Evolutionary conservation across 768 basidiomycete species (phyloP).

Genomic region (Neoboletus brunneissimus): DNA sequence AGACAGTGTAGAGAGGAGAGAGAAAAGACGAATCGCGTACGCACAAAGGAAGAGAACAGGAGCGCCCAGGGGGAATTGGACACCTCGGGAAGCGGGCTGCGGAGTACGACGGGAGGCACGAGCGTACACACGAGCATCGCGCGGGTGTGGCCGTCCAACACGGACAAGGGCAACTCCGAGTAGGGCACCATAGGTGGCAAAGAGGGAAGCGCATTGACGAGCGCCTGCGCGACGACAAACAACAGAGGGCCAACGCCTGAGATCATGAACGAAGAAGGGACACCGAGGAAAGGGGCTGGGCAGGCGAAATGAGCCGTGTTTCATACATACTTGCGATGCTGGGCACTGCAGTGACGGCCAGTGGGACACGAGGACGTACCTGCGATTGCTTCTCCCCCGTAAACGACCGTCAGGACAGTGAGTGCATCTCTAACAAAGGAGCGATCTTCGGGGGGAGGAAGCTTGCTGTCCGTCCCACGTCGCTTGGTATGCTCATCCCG

Average conservation of each 20-base stretch:
- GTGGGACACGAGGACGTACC: slow-evolving; percentile 49
- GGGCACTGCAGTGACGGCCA: no score
- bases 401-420: slow-evolving; percentile 65
- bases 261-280: slow-evolving; percentile 78
- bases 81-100: slow-evolving; percentile 48
- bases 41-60: slow-evolving; percentile 59
- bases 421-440: slow-evolving; percentile 58
- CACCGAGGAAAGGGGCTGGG: slow-evolving; percentile 33
- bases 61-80: slow-evolving; percentile 41
- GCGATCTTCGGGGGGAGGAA: slow-evolving; percentile 40
- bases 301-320: no score
- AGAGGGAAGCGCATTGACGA: slow-evolving; percentile 58
- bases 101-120: slow-evolving; percentile 64
- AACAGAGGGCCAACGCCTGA: slow-evolving; percentile 58
- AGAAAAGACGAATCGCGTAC: slow-evolving; percentile 20
- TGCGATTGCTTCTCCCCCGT: slow-evolving; percentile 72
- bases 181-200: slow-evolving; percentile 44
- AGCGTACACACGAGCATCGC: slow-evolving; percentile 45
- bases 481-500: slow-evolving; percentile 47
- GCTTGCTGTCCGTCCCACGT: slow-evolving; percentile 31
- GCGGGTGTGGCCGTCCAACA: slow-evolving; percentile 74
- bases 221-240: slow-evolving; percentile 57
- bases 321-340: no score
- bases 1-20: neutral
- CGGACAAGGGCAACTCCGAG: slow-evolving; percentile 63